These are phyloP conservation scores for Xylariaceae sp. DNA, from an alignment of 2,329 filamentous ascomycete species.

Conservation along the genomic window DNA sequence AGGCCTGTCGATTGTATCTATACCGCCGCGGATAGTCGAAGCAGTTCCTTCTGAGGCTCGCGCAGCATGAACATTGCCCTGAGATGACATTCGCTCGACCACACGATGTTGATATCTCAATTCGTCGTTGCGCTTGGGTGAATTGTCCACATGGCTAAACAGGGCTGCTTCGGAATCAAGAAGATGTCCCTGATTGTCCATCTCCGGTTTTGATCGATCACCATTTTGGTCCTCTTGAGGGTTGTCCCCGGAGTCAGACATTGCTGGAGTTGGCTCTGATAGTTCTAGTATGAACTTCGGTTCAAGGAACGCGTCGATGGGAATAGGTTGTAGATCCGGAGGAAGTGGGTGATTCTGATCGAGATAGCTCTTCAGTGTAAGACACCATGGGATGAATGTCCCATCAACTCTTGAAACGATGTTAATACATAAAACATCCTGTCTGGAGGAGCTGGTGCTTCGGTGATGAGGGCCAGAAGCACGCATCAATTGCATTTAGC, in stretches of 20 bases:
- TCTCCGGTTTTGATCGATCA: not conserved
- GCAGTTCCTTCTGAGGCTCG: constrained; percentile 24
- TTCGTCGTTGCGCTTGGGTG: constrained; percentile 10
- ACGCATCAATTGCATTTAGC: not conserved
- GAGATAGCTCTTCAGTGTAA: constrained; percentile 62
- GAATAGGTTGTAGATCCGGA: constrained; percentile 62
- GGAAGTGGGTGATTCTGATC: constrained; percentile 67
- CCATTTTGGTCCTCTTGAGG: constrained; percentile 11
- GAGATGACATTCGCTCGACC: constrained; percentile 14
- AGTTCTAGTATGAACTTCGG: constrained; percentile 64
- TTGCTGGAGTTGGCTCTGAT: constrained; percentile 37
- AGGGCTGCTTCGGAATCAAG: constrained; percentile 26
- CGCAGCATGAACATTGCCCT: constrained; percentile 17
- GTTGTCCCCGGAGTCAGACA: constrained; percentile 15
- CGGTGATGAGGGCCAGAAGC: not conserved
- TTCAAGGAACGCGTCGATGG: constrained; percentile 68
- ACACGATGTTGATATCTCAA: constrained; percentile 21
- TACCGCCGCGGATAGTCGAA: constrained; percentile 12
- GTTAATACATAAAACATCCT: constrained; percentile 3
- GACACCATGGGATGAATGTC: constrained; percentile 73
- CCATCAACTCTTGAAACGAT: constrained; percentile 66
- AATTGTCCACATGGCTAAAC: constrained; percentile 26
- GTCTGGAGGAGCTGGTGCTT: not conserved
- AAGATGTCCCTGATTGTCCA: constrained; percentile 8
- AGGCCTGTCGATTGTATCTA: constrained; percentile 32